These are phyloP conservation scores for Strigomonas culicis DNA, from an alignment of 208 protist genomes.

Conservation along the genomic window DNA sequence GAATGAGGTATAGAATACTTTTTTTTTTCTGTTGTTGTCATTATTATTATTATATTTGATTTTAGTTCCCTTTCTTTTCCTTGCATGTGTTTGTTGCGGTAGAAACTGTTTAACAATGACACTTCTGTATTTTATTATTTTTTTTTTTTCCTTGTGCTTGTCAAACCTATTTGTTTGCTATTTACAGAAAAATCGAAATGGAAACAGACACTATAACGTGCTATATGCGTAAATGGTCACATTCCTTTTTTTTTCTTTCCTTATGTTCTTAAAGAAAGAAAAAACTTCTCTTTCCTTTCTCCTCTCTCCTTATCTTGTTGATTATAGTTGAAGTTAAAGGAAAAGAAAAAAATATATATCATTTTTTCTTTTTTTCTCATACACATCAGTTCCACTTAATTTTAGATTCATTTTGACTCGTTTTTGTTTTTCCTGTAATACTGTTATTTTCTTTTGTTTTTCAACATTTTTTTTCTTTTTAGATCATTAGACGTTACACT, in stretches of 20 bases:
- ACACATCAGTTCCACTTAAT: no score
- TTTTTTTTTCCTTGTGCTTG: not conserved
- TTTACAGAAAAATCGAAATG: not conserved
- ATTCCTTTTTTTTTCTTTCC: conserved; percentile 10
- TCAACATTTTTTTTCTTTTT: conserved; percentile 1
- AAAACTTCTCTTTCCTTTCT: not conserved
- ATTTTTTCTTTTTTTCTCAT: conserved; percentile 1
- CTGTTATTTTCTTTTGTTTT: conserved; percentile 15
- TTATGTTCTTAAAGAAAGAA: conserved; percentile 18
- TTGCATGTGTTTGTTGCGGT: not conserved
- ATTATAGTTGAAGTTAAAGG: no score
- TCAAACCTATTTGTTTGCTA: not conserved
- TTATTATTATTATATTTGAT: not conserved
- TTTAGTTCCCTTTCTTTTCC: not conserved
- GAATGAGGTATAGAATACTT: not conserved
- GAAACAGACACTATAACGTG: not conserved
- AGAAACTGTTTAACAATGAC: no score
- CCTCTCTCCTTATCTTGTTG: no score
- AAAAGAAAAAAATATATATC: conserved; percentile 6
- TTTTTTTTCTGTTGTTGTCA: not conserved
- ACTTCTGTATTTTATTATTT: not conserved
- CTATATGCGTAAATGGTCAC: not conserved
- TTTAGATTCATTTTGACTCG: not conserved
- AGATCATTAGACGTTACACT: conserved; percentile 2
- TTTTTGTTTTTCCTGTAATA: not conserved